Evolutionary conservation across 1,284 basidiomycete species (phyloP), one percentile per base, ranked within the genome.

Genomic region (Schizopora paradoxa): DNA sequence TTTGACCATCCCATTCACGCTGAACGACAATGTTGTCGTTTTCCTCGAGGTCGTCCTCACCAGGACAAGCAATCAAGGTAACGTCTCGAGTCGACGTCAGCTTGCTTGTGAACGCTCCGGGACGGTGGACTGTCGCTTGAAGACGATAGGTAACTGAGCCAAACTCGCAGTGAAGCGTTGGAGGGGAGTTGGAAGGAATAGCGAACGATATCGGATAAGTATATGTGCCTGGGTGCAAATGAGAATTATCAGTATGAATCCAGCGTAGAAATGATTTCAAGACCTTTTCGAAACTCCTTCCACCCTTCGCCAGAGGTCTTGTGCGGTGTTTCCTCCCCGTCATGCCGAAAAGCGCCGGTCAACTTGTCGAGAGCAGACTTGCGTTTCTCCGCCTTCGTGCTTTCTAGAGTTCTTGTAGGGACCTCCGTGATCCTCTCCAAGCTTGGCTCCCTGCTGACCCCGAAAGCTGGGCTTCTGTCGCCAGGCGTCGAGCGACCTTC

Each of bases 161-260:
- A 59, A 82, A 89, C 46, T 87, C 79, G 53, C 84, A 85, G 42
- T 77, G 74, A 48, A 96, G 70, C 0, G 83, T 84, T 0, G 95
- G 91, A 3, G 93, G 91, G 3, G 87, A 75, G 49, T 79, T 77
- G 3, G 80, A 72, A 0, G 94, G 91, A 39, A 99, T 81, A 3
- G 83, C 73, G 62, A 98, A 91, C 14, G 88, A 89, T 57, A 99
- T 89, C 1, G 94, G 93, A 63, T 93, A 99, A 33, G 86, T 92
- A 63, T 98, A 97, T 4, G 82, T 86, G n/a, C 91, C 91, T 88
- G 56, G 37, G 38, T 16, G 16, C 11, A 25, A 8, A 27, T 6
- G 28, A 41, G 35, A 28, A 35, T 14, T 38, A 21, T 27, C 19
- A 18, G 14, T 45, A 34, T 11, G 13, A 27, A 37, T 49, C 26